These are phyloP conservation scores for Wickerhamiella lipophila DNA, from an alignment of 805 yeast species.

Conservation along the genomic window DNA sequence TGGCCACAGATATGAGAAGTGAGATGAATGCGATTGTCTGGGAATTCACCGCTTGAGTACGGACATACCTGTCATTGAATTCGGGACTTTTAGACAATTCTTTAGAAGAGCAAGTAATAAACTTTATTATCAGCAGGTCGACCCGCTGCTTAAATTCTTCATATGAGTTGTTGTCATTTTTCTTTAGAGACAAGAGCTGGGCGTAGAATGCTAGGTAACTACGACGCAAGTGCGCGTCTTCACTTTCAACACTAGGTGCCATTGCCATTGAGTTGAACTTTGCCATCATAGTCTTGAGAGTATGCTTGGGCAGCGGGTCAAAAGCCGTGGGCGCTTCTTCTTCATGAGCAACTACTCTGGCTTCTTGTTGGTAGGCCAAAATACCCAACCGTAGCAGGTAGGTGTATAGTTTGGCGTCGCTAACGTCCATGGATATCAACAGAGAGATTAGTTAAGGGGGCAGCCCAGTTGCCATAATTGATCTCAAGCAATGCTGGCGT, in stretches of 20 bases:
- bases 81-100: slow-evolving; percentile 17
- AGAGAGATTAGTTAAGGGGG: slow-evolving; percentile 8
- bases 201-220: slow-evolving; percentile 52
- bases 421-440: slow-evolving; percentile 11
- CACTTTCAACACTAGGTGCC: slow-evolving; percentile 25
- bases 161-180: slow-evolving; percentile 24
- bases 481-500: not conserved
- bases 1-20: slow-evolving; percentile 21
- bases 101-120: slow-evolving; percentile 26
- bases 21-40: slow-evolving; percentile 25
- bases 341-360: slow-evolving; percentile 31
- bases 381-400: slow-evolving; percentile 43
- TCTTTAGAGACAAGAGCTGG: slow-evolving; percentile 36
- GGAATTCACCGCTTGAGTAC: slow-evolving; percentile 15
- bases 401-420: slow-evolving; percentile 33
- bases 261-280: slow-evolving; percentile 27
- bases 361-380: slow-evolving; percentile 51
- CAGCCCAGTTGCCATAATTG: not conserved
- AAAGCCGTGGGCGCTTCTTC: slow-evolving; percentile 14
- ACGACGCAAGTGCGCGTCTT: slow-evolving; percentile 38
- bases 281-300: slow-evolving; percentile 25
- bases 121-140: slow-evolving; percentile 28
- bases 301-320: slow-evolving; percentile 24
- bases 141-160: slow-evolving; percentile 24
- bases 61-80: slow-evolving; percentile 12